A percentile compares a stretch with the other conserved stretches of the same genome.
Conservation (phyloP, 2,329 filamentous ascomycete genomes). For the Pseudogymnoascus destructans region DNA sequence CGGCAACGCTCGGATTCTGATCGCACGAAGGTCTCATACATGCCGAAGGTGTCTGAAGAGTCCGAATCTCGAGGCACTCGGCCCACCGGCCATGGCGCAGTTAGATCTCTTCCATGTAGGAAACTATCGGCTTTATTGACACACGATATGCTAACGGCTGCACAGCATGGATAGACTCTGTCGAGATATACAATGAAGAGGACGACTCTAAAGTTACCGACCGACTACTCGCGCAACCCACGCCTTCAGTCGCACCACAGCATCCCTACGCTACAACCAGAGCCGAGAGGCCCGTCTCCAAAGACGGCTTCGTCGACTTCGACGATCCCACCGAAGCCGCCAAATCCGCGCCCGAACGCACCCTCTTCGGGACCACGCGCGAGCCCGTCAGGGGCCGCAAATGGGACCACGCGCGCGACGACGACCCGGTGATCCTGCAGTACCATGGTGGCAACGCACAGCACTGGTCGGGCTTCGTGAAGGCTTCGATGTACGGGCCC, state of each 20-base stretch:
- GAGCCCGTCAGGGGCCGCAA: conserved; percentile 25
- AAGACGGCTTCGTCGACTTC: conserved; percentile 24
- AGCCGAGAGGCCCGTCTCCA: not conserved
- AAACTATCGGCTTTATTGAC: not conserved
- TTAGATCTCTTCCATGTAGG: conserved; percentile 3
- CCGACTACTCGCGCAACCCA: conserved; percentile 18
- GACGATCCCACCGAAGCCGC: conserved; percentile 17
- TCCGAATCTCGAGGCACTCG: not conserved
- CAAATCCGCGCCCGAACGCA: conserved; percentile 20
- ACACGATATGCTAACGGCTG: conserved; percentile 11
- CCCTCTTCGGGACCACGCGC: conserved; percentile 24
- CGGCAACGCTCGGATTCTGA: conserved; percentile 4
- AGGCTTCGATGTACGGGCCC: conserved; percentile 24
- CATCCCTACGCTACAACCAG: conserved; percentile 19
- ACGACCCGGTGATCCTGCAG: conserved; percentile 25
- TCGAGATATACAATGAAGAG: conserved; percentile 21
- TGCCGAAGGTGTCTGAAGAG: not conserved
- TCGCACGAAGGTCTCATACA: not conserved
- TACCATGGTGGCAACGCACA: conserved; percentile 17
- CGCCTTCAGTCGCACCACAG: conserved; percentile 21
- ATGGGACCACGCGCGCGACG: conserved; percentile 26
- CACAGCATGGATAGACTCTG: conserved; percentile 26
- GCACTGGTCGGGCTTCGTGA: conserved; percentile 23
- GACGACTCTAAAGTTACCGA: conserved; percentile 14
- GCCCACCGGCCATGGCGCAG: not conserved